phyloP scores from a whole-genome alignment of 345 rosid species.

The Geranium rotundifolium region DNA sequence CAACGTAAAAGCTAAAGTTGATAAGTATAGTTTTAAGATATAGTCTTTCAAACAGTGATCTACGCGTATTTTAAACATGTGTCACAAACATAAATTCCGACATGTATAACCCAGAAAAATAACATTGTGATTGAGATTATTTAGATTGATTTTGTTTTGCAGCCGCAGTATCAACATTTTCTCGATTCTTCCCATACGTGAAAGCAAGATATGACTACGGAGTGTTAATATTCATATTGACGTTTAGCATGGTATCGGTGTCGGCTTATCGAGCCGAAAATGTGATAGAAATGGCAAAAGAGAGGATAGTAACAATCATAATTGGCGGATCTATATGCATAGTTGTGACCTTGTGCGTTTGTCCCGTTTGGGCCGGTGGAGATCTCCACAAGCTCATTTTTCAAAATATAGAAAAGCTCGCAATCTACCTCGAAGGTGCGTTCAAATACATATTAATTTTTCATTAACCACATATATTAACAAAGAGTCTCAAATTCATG shows the following conservation, averaged over 20 bases:
- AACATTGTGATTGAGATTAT: too few relatives aligned
- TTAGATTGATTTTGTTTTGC: slow-evolving; percentile 6
- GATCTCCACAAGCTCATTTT: slow-evolving; percentile 19
- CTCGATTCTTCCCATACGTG: slow-evolving; percentile 24
- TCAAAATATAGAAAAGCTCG: slow-evolving; percentile 21
- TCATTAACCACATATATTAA: too few relatives aligned
- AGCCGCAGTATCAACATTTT: slow-evolving; percentile 21
- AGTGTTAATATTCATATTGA: slow-evolving; percentile 23
- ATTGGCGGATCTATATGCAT: slow-evolving; percentile 17
- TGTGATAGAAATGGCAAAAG: slow-evolving; percentile 11
- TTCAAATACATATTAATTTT: too few relatives aligned
- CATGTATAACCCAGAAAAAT: too few relatives aligned
- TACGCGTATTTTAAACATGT: too few relatives aligned
- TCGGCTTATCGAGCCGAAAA: slow-evolving; percentile 11
- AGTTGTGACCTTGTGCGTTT: slow-evolving; percentile 10
- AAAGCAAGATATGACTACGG: slow-evolving; percentile 37
- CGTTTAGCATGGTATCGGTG: slow-evolving; percentile 23
- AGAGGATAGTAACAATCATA: slow-evolving; percentile 19
- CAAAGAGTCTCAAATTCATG: too few relatives aligned
- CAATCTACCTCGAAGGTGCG: slow-evolving; percentile 16
- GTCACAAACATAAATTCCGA: too few relatives aligned
- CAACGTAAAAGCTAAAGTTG: too few relatives aligned
- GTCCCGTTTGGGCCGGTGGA: slow-evolving; percentile 19
- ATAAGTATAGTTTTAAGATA: too few relatives aligned
- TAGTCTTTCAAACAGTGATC: too few relatives aligned